Evolutionary conservation across 1,139 yeast genomes (phyloP), one percentile per base, ranked within the genome.

Genomic region (Blastobotrys elegans): DNA sequence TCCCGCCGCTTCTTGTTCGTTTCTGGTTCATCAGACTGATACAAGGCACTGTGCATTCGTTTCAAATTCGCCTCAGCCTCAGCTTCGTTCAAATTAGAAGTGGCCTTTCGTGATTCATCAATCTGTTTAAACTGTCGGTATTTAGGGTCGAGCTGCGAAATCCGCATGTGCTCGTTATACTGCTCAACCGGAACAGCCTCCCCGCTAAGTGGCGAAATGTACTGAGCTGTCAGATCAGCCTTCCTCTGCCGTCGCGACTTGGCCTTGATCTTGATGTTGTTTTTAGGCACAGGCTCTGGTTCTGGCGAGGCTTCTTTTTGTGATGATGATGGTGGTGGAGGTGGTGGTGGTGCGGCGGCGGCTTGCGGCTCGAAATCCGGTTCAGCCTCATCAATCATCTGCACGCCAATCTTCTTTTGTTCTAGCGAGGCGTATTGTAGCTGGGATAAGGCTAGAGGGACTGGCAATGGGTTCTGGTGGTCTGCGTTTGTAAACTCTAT

Each of bases 1-100:
- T 40, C 26, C 35, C 27, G 30, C 16, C 30, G 29, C 30, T 33
- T 33, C 5, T 33, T 7, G 24, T 33, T 21, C 17, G 21, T 22
- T 13, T 51, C 38, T 50, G 54, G 17, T 36, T 44, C 56, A 11
- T 49, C 49, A 30, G 52, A 53, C 10, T 32, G 34, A 21, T 17
- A 30, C 30, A 40, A 7, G 13, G 33, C 43, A 14, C 43, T 31
- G 13, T 26, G 33, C 26, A 40, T 18, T 43, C 82, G 68, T 60
- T 84, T 84, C 46, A 89, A 78, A 59, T 90, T 90, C 44, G 76
- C 82, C 52, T 82, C 84, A 1, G 84, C 94, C 54, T 85, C 86
- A 45, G 78, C 80, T 1, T 81, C 75, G 3, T 82, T 76, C 50
- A 88, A 66, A 58, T 86, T 86, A 4, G 88, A 74, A 27, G 78